These are phyloP conservation scores for Populus nigra DNA, from an alignment of 345 rosid genomes.

Conservation along the genomic window DNA sequence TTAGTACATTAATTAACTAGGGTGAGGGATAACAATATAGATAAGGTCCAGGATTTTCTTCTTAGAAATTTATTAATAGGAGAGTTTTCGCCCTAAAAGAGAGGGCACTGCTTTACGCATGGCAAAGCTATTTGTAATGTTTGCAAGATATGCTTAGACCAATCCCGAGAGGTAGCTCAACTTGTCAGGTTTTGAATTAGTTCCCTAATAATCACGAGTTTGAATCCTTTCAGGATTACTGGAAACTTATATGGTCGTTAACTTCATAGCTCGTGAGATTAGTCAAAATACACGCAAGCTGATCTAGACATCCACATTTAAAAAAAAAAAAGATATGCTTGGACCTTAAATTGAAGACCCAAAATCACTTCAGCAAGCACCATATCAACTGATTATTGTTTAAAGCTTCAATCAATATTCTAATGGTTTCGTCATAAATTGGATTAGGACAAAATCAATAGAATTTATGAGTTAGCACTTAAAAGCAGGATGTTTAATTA, in stretches of 20 bases:
- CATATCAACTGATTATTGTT: not conserved
- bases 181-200: no score
- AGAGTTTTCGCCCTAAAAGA: not conserved
- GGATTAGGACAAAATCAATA: not conserved
- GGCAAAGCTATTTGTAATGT: not conserved
- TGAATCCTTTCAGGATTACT: no score
- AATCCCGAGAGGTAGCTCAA: no score
- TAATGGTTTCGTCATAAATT: not conserved
- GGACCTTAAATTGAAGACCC: not conserved
- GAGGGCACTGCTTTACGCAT: not conserved
- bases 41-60: not conserved
- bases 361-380: not conserved
- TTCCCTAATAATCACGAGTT: no score
- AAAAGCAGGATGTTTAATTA: no score
- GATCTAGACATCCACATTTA: fast-evolving
- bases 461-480: no score
- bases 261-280: no score
- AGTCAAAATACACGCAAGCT: no score
- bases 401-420: not conserved
- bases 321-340: no score
- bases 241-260: fast-evolving
- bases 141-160: no score
- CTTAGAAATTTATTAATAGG: not conserved
- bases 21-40: not conserved
- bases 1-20: not conserved